Conservation (phyloP, 176 grass and related monocot genomes). For the Elaeis guineensis region DNA sequence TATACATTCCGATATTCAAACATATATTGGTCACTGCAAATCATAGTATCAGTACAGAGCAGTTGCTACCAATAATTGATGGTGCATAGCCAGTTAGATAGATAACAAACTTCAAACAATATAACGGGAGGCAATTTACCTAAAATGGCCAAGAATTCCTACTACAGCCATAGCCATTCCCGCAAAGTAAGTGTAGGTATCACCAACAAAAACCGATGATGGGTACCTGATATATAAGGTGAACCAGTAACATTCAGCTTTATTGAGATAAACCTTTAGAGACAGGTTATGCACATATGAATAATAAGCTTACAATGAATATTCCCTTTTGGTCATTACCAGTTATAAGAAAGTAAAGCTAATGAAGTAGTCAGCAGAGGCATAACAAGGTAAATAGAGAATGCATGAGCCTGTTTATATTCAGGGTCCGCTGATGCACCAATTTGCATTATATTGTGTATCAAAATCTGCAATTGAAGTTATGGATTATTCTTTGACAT, state of each 20-base stretch:
- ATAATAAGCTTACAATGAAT: too few species aligned
- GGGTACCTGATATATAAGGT: slow-evolving; percentile 58
- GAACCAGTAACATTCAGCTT: neutral
- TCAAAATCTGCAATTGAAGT: slow-evolving; percentile 68
- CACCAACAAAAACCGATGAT: slow-evolving; percentile 97
- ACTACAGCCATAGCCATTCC: slow-evolving; percentile 92
- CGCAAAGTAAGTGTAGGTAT: slow-evolving; percentile 99
- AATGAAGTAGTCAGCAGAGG: slow-evolving; percentile 81
- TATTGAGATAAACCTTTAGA: neutral
- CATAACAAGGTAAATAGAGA: slow-evolving; percentile 90
- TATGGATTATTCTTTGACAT: slow-evolving; percentile 5
- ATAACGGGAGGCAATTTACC: slow-evolving; percentile 30
- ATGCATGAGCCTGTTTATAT: slow-evolving; percentile 90
- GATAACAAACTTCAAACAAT: too few species aligned
- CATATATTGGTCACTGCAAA: too few species aligned
- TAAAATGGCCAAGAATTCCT: slow-evolving; percentile 98
- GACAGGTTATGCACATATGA: too few species aligned
- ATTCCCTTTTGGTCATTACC: slow-evolving; percentile 33
- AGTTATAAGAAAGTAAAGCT: slow-evolving; percentile 90
- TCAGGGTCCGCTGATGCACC: slow-evolving; percentile 74
- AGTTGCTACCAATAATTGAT: too few species aligned
- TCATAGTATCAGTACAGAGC: too few species aligned
- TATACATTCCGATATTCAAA: too few species aligned
- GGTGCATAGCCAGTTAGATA: too few species aligned
- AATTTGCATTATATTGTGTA: slow-evolving; percentile 98